Percentiles rank a stretch among this genome's conserved stretches.
Evolutionary conservation across 2,329 filamentous ascomycete genomes (phyloP).

Genomic region (Colletotrichum camelliae): DNA sequence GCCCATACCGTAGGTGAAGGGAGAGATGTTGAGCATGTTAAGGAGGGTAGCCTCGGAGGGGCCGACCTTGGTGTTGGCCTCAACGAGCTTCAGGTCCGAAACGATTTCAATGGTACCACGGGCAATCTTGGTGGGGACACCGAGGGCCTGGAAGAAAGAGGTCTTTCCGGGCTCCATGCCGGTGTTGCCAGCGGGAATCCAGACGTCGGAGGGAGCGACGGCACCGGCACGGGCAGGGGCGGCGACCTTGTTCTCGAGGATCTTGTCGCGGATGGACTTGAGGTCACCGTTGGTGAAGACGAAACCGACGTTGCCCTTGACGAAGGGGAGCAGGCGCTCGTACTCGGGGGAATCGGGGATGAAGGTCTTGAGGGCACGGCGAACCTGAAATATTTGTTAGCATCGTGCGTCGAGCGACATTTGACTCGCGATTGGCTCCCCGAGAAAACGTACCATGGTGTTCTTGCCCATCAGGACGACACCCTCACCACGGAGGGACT

Average conservation of each 20-base stretch:
- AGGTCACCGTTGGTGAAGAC: constrained; percentile 99
- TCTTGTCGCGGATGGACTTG: constrained; percentile 91
- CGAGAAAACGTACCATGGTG: constrained; percentile 80
- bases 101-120: constrained; percentile 99
- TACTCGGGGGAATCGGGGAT: constrained; percentile 90
- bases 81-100: constrained; percentile 95
- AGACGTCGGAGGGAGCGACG: constrained; percentile 91
- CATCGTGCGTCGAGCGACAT: neutral
- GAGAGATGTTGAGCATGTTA: constrained; percentile 99
- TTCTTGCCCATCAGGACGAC: constrained; percentile 99
- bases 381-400: constrained; percentile 62
- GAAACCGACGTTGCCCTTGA: constrained; percentile 98
- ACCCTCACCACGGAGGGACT: constrained; percentile 86
- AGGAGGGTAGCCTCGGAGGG: constrained; percentile 98
- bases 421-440: neutral
- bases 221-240: constrained; percentile 98
- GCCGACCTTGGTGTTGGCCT: constrained; percentile 92
- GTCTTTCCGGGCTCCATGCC: constrained; percentile 99
- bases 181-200: constrained; percentile 96
- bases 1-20: constrained; percentile 99
- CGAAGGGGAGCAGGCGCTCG: constrained; percentile 94
- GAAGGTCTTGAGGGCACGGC: constrained; percentile 97
- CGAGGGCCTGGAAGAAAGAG: constrained; percentile 99
- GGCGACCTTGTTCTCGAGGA: constrained; percentile 95
- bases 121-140: constrained; percentile 99